These are phyloP conservation scores for Teunomyces atbi DNA, from an alignment of 805 yeast genomes.

Conservation along the genomic window DNA sequence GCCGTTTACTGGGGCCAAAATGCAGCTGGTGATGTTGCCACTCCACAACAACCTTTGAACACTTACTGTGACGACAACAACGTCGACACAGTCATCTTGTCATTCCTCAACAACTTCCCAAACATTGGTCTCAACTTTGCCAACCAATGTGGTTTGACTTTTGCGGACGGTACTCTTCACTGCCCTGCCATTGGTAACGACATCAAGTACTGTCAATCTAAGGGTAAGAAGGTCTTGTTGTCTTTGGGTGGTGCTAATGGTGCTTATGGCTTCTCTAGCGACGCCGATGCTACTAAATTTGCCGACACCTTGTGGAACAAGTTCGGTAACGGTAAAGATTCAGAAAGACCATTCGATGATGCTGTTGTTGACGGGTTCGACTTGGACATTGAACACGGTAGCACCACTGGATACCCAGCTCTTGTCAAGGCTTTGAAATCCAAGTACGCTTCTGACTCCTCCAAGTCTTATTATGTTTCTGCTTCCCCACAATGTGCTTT, in stretches of 20 bases:
- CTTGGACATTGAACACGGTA: slow-evolving; percentile 16
- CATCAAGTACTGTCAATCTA: slow-evolving; percentile 66
- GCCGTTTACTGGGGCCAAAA: slow-evolving; percentile 92
- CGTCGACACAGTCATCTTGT: slow-evolving; percentile 68
- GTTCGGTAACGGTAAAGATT: slow-evolving; percentile 24
- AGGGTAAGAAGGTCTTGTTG: slow-evolving; percentile 70
- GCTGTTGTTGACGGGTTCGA: slow-evolving; percentile 33
- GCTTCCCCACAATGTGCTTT: slow-evolving; percentile 42
- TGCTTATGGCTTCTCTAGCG: slow-evolving; percentile 39
- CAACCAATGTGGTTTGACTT: slow-evolving; percentile 7
- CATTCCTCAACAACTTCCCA: slow-evolving; percentile 70
- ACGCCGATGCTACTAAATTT: slow-evolving; percentile 54
- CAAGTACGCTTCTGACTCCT: slow-evolving; percentile 21
- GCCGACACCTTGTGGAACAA: slow-evolving; percentile 46
- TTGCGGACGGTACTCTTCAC: slow-evolving; percentile 12
- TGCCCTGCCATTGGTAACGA: slow-evolving; percentile 47
- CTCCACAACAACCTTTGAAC: slow-evolving; percentile 35
- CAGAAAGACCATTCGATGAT: slow-evolving; percentile 8
- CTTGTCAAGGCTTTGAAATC: slow-evolving; percentile 22
- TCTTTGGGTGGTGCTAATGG: slow-evolving; percentile 58
- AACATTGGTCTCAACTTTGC: slow-evolving; percentile 8
- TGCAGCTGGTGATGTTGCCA: slow-evolving; percentile 40
- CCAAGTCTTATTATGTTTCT: slow-evolving; percentile 29
- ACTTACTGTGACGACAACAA: slow-evolving; percentile 64
- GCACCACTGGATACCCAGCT: slow-evolving; percentile 31